phyloP scores from a whole-genome alignment of 768 basidiomycete genomes.

The Auriscalpium microsporum region DNA sequence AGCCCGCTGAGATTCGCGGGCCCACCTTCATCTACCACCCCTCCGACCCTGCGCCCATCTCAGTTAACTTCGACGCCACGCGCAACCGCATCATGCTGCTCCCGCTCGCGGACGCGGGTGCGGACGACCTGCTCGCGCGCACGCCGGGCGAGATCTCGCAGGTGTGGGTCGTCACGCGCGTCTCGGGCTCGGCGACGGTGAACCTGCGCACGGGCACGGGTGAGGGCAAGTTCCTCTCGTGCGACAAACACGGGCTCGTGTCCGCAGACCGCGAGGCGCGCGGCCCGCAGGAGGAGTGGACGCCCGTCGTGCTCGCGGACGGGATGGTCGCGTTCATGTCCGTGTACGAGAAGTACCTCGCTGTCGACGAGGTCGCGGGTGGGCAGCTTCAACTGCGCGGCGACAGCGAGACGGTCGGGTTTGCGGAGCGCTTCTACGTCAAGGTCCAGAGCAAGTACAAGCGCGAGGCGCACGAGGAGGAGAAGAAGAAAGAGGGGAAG shows the following conservation, averaged over 20 bases:
- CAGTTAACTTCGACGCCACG: slow-evolving; percentile 70
- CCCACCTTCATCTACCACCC: slow-evolving; percentile 84
- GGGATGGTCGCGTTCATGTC: slow-evolving; percentile 87
- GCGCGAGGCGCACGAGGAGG: slow-evolving; percentile 59
- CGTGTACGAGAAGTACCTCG: slow-evolving; percentile 81
- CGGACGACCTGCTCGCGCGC: slow-evolving; percentile 54
- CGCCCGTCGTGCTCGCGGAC: slow-evolving; percentile 70
- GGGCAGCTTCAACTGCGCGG: slow-evolving; percentile 70
- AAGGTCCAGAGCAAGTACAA: slow-evolving; percentile 88
- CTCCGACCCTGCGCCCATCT: slow-evolving; percentile 69
- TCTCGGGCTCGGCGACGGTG: slow-evolving; percentile 76
- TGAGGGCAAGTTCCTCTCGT: slow-evolving; percentile 85
- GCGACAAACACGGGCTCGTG: slow-evolving; percentile 79
- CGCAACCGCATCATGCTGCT: slow-evolving; percentile 64
- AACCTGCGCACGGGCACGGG: slow-evolving; percentile 84
- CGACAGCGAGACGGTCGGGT: slow-evolving; percentile 81
- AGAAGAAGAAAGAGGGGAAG: slow-evolving; percentile 40
- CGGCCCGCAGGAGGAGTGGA: slow-evolving; percentile 93
- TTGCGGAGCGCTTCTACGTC: slow-evolving; percentile 80
- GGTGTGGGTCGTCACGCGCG: slow-evolving; percentile 85
- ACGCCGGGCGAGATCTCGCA: slow-evolving; percentile 77
- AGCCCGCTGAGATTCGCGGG: slow-evolving; percentile 67
- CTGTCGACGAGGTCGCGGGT: slow-evolving; percentile 81
- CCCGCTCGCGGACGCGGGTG: slow-evolving; percentile 49
- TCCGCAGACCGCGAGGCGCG: slow-evolving; percentile 81